Evolutionary conservation across 192 early-diverging fungal species (phyloP), one percentile per base, ranked within the genome.

Genomic region (Radiomyces spectabilis): DNA sequence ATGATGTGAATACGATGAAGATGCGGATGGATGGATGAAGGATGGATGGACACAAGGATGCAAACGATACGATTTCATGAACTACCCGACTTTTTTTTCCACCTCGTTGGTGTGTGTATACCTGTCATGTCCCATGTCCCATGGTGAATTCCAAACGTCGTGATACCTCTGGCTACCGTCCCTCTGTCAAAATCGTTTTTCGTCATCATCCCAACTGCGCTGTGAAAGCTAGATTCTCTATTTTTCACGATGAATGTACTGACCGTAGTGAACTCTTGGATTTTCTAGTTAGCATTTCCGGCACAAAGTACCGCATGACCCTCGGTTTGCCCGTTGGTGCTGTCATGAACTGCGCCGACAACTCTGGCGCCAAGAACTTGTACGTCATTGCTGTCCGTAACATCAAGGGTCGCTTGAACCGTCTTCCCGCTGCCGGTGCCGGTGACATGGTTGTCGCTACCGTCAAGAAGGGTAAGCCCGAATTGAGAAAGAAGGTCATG

Each of bases 401-500:
- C 55, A 91, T 98, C 69, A 86, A 91, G 78, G 92, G 87, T 59
- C 88, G 94, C 71, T 80, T 99, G 33, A 96, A 93, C 86, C 84
- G 94, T 75, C 84, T 99, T 55, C 97, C 97, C 39, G 89, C 94
- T 61, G 94, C 89, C 74, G 92, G 91, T 80, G 88, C 88, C 60
- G 97, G 97, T 76, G 97, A 99, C 82, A 97, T 99, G 91, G 85
- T 99, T 51, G 80, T 98, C 57, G 94, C 95, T 64, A 94, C 97
- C 63, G 97, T 99, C 77, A 93, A 97, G 82, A 99, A 99, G 91
- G 97, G 97, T 72, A 99, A 99, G 86, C 97, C 97, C 58, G 97
- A 99, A 72, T 80, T 99, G 73, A 84, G 97, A 71, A 99, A 99
- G 88, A 99, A 99, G 90, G 89, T 99, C 63, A 92, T 91, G 87